phyloP scores from a whole-genome alignment of 306 rosid genomes.

The Vigna trinervia region DNA sequence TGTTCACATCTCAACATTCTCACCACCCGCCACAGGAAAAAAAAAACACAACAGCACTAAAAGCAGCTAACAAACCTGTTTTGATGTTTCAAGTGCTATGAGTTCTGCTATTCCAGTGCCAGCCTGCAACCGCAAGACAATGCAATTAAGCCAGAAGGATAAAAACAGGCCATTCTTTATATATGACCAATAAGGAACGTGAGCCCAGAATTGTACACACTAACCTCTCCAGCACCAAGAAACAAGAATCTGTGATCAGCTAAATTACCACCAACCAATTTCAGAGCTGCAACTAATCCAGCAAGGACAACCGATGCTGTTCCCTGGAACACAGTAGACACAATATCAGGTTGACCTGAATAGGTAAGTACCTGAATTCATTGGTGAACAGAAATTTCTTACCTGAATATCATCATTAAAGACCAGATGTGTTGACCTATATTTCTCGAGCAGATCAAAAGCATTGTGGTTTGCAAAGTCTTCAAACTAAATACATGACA shows the following conservation, averaged over 20 bases:
- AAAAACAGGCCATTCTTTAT: background rate
- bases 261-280: slow-evolving; percentile 75
- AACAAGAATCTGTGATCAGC: slow-evolving; percentile 89
- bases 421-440: slow-evolving; percentile 92
- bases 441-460: slow-evolving; percentile 88
- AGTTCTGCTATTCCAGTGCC: slow-evolving; percentile 99
- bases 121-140: slow-evolving; percentile 68
- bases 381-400: slow-evolving; percentile 1
- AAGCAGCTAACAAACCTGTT: slow-evolving; percentile 67
- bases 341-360: slow-evolving; percentile 12
- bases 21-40: background rate
- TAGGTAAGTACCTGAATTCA: background rate
- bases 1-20: slow-evolving; percentile 7
- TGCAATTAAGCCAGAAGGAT: slow-evolving; percentile 38
- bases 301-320: slow-evolving; percentile 99
- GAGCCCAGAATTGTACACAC: slow-evolving; percentile 12
- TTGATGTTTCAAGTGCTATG: slow-evolving; percentile 94
- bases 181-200: background rate
- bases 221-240: slow-evolving; percentile 99
- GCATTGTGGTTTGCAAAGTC: slow-evolving; percentile 99
- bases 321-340: slow-evolving; percentile 68
- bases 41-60: background rate
- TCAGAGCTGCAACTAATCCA: slow-evolving; percentile 82
- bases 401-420: slow-evolving; percentile 98
- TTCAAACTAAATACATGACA: slow-evolving; percentile 71